Conservation (phyloP, 2,329 filamentous ascomycete species). For the Colletotrichum navitas region DNA sequence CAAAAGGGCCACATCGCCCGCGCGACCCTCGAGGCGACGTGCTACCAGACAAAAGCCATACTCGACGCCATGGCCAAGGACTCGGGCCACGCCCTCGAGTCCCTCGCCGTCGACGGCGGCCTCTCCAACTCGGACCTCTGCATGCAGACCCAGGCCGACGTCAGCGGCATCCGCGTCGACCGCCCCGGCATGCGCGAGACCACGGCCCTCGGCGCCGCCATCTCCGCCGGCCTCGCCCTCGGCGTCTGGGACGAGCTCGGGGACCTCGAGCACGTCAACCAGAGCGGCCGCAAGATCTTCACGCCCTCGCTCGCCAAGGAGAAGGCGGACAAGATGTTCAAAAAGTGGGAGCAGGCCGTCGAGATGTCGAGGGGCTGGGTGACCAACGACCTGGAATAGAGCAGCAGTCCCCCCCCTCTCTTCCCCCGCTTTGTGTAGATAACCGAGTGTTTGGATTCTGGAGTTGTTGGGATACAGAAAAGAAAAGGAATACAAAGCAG, state of each 20-base stretch:
- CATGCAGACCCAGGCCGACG: constrained; percentile 92
- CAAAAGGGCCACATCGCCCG: constrained; percentile 88
- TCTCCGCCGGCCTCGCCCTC: constrained; percentile 88
- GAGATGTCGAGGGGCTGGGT: constrained; percentile 71
- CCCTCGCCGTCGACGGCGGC: constrained; percentile 87
- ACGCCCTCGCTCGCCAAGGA: constrained; percentile 69
- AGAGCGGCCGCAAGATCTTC: constrained; percentile 77
- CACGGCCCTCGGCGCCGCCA: constrained; percentile 88
- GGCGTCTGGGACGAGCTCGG: constrained; percentile 80
- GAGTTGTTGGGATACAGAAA: constrained; percentile 20
- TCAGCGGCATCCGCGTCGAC: constrained; percentile 85
- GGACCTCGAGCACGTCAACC: constrained; percentile 80
- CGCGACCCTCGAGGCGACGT: constrained; percentile 90
- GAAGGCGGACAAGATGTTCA: constrained; percentile 57
- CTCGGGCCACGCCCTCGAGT: constrained; percentile 79
- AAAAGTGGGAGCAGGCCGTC: constrained; percentile 68
- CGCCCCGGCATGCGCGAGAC: constrained; percentile 92
- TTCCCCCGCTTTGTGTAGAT: background rate
- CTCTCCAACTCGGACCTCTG: constrained; percentile 90
- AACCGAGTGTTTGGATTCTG: background rate
- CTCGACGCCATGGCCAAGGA: constrained; percentile 92
- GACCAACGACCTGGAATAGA: constrained; percentile 24
- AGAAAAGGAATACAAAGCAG: background rate
- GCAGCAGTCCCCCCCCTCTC: no score
- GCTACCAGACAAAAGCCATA: constrained; percentile 93